Conservation (phyloP, 202 grass and related monocot genomes). For the Cymbopogon flexuosus region DNA sequence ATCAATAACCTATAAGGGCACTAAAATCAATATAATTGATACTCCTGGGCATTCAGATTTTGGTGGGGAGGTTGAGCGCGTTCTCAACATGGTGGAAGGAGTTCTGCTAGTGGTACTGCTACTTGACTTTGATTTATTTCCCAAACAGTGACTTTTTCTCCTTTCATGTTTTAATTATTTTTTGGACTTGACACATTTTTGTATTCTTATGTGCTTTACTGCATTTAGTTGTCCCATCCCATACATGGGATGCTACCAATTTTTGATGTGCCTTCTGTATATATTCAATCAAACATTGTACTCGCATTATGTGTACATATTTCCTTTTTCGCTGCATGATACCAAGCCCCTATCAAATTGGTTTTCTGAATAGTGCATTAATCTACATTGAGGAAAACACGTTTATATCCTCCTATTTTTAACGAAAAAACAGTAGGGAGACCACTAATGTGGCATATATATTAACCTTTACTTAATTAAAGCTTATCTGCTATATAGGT, state of each 20-base stretch:
- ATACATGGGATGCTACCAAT: not conserved
- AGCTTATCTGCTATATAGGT: slow-evolving; percentile 50
- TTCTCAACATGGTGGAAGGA: slow-evolving; percentile 99
- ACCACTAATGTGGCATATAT: not conserved
- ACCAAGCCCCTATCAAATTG: slow-evolving; percentile 15
- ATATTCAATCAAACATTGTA: not conserved
- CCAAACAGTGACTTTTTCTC: not conserved
- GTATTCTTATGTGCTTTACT: slow-evolving; percentile 5
- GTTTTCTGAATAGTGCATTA: not conserved
- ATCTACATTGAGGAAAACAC: too few species aligned
- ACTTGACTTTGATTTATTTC: not conserved
- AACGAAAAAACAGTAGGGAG: not conserved
- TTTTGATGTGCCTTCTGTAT: not conserved
- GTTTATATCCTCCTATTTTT: too few species aligned
- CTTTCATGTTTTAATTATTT: slow-evolving; percentile 4
- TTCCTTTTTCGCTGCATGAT: slow-evolving; percentile 18
- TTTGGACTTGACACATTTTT: slow-evolving; percentile 14
- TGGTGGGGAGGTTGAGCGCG: slow-evolving; percentile 91
- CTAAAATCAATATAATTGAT: slow-evolving; percentile 98
- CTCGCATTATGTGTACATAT: not conserved
- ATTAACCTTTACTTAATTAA: slow-evolving; percentile 23
- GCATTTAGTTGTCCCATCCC: slow-evolving; percentile 3
- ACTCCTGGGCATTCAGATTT: slow-evolving; percentile 98
- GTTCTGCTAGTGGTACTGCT: slow-evolving; percentile 88
- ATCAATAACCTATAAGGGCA: slow-evolving; percentile 93